A percentile compares a stretch with the other conserved stretches of the same genome.
Evolutionary conservation across 2,329 filamentous ascomycete species (phyloP).

Genomic region (Periconia sp.): DNA sequence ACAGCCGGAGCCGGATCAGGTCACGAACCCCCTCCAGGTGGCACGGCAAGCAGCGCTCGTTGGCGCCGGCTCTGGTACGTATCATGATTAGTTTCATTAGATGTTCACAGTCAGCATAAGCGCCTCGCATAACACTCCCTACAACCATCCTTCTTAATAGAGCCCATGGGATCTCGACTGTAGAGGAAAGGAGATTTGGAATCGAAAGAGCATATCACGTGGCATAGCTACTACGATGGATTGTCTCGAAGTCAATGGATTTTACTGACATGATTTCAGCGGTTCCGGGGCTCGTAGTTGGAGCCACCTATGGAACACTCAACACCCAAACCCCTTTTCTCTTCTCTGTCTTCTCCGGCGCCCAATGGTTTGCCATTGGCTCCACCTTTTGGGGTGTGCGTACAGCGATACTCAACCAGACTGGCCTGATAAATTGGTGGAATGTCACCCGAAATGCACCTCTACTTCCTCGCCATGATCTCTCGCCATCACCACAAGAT

Average conservation of each 20-base stretch:
- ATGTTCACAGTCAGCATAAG: too few relatives aligned
- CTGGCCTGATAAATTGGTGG: constrained; percentile 39
- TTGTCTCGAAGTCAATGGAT: neutral
- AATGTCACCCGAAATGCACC: constrained; percentile 33
- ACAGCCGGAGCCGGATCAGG: constrained; percentile 24
- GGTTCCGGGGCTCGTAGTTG: constrained; percentile 68
- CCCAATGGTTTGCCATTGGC: constrained; percentile 83
- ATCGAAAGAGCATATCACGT: constrained; percentile 10
- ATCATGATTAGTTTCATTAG: too few relatives aligned
- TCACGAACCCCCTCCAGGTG: constrained; percentile 37
- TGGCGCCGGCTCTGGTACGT: constrained; percentile 40
- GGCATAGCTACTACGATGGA: neutral
- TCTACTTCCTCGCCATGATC: constrained; percentile 29
- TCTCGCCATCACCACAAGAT: constrained; percentile 63
- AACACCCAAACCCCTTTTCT: constrained; percentile 70
- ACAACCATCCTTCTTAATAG: neutral
- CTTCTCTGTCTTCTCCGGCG: constrained; percentile 73
- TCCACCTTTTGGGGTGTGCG: constrained; percentile 74
- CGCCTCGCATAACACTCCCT: too few relatives aligned
- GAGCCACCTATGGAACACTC: constrained; percentile 57
- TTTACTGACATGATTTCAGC: constrained; percentile 49
- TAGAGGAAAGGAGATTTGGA: neutral
- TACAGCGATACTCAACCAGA: constrained; percentile 44
- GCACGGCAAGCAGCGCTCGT: constrained; percentile 29
- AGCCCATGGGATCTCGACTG: too few relatives aligned